Evolutionary conservation across 1,139 yeast species (phyloP), one percentile per base, ranked within the genome.

Genomic region (Pneumocystis carinii): DNA sequence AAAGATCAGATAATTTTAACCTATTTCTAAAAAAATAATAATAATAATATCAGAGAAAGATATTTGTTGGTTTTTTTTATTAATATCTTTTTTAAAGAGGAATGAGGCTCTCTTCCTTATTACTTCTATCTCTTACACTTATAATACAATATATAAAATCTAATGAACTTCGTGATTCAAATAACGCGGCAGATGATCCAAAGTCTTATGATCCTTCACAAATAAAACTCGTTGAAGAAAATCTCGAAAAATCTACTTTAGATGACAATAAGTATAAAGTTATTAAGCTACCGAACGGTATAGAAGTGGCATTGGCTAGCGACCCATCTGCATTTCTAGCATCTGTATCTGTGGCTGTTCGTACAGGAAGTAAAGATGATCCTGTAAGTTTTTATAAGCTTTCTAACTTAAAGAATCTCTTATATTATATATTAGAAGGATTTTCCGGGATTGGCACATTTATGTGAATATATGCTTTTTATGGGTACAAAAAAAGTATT

Each of bases 391-490:
- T 6, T 6, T 24, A n/a, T 17, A 17, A 17, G 29, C 1, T 19
- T 41, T 41, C 19, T 17, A 8, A 5, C 19, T 41, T 17, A 41
- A 19, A 17, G 19, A 8, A 17, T 19, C 3, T 5, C 14, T 17
- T 41, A 41, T 41, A 41, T 7, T 17, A 2, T 7, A 32, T 32
- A 1, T 41, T 41, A 41, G 24, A 78, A 80, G 62, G 77, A 79
- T 37, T 74, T 89, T 38, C 86, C 90, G 1, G 98, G 98, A 0
- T 77, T 92, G 66, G 98, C 98, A 2, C 98, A 92, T 75, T 92
- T 92, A 74, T 89, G 97, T 75, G 98, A 92, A 75, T 98, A 92
- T 75, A 78, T 92, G 68, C 77, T 92, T 66, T 92, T 92, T 73
- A 89, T 92, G 96, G 98, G 98, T n/a, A 90, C 97, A 3, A 79